Evolutionary conservation across 2,329 filamentous ascomycete species (phyloP).

Genomic region (Pseudogymnoascus sp.): DNA sequence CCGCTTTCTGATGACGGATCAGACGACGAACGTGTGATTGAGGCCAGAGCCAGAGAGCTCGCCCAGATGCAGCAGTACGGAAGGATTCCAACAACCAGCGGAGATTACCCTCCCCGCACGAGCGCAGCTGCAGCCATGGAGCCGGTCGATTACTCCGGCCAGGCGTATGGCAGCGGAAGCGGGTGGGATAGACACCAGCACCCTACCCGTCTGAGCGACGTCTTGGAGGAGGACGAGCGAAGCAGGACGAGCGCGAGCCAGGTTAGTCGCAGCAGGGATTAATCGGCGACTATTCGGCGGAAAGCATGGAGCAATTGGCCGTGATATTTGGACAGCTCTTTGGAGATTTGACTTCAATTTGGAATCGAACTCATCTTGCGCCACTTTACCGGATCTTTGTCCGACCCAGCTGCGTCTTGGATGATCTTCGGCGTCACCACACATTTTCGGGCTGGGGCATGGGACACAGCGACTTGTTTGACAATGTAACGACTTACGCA

Average conservation of each 20-base stretch:
- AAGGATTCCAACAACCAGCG: constrained; percentile 19
- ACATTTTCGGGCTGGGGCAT: constrained; percentile 1
- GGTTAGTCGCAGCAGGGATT: constrained; percentile 14
- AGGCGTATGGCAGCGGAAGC: constrained; percentile 54
- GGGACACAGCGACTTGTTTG: constrained; percentile 8
- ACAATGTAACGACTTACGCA: constrained; percentile 5
- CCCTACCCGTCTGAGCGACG: constrained; percentile 79
- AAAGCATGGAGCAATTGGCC: neutral
- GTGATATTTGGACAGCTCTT: neutral
- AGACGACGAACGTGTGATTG: constrained; percentile 48
- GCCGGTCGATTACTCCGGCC: constrained; percentile 54
- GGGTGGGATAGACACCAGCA: constrained; percentile 83
- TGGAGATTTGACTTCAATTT: neutral
- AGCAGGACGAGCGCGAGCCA: constrained; percentile 56
- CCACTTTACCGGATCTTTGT: constrained; percentile 1
- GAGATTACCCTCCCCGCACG: constrained; percentile 19
- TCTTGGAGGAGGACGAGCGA: constrained; percentile 75
- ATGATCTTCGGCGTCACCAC: neutral
- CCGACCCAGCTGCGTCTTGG: neutral
- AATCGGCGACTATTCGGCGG: constrained; percentile 6
- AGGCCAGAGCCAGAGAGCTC: constrained; percentile 23
- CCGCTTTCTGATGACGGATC: constrained; percentile 41
- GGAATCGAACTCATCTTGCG: neutral
- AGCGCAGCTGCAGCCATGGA: constrained; percentile 20
- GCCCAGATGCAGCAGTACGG: constrained; percentile 23